Percentiles rank a stretch among this genome's conserved stretches.
Conservation (phyloP, 768 basidiomycete genomes). For the Chiua virens region DNA sequence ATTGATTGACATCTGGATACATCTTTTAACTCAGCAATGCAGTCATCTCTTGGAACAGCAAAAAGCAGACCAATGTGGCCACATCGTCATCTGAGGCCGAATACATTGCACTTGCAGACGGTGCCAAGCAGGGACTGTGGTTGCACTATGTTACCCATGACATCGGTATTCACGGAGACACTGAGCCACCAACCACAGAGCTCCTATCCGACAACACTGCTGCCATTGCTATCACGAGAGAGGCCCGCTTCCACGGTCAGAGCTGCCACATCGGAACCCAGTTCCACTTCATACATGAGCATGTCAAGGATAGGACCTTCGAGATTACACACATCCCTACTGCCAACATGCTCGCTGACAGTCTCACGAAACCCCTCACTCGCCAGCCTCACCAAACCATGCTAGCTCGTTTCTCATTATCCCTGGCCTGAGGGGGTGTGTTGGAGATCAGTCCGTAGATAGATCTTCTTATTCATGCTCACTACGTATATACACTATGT, state of each 20-base stretch:
- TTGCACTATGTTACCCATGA: neutral
- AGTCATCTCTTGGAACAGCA: conserved; percentile 28
- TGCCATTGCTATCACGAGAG: conserved; percentile 34
- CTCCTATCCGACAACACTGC: conserved; percentile 37
- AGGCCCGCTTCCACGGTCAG: conserved; percentile 35
- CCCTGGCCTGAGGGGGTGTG: neutral
- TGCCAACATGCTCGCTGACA: conserved; percentile 37
- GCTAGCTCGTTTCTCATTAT: neutral
- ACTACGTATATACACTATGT: too few species aligned
- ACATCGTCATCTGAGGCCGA: conserved; percentile 40
- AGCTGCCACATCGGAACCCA: conserved; percentile 45
- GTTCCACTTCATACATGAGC: conserved; percentile 40
- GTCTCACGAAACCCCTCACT: conserved; percentile 40
- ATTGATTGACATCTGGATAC: too few species aligned
- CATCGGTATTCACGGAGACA: too few species aligned
- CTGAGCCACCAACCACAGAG: too few species aligned
- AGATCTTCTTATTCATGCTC: too few species aligned
- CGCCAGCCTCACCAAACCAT: neutral
- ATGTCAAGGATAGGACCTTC: conserved; percentile 27
- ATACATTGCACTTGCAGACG: conserved; percentile 32
- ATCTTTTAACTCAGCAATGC: too few species aligned
- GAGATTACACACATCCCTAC: conserved; percentile 16
- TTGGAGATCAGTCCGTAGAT: too few species aligned
- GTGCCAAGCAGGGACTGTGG: conserved; percentile 19
- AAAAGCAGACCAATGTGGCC: conserved; percentile 34